These are phyloP conservation scores for Aphanoascus verrucosus DNA, from an alignment of 2,329 filamentous ascomycete species.

Conservation along the genomic window DNA sequence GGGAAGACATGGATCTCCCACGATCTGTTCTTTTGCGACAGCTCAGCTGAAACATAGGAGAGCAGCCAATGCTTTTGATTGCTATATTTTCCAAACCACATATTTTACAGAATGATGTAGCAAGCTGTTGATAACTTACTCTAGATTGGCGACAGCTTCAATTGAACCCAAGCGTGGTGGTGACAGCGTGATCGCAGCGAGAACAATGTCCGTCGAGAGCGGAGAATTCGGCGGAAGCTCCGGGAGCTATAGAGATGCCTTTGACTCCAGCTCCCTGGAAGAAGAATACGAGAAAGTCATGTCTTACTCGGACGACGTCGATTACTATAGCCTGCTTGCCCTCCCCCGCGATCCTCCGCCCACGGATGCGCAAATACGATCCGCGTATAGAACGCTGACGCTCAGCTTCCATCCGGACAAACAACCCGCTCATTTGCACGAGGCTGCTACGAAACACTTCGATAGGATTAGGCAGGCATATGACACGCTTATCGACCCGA, in stretches of 20 bases:
- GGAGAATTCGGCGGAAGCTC: neutral
- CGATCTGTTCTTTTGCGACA: too few species aligned
- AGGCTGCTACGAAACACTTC: constrained; percentile 32
- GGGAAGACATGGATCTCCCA: too few species aligned
- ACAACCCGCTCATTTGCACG: constrained; percentile 31
- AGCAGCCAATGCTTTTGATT: too few species aligned
- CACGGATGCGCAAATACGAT: constrained; percentile 33
- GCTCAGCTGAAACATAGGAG: too few species aligned
- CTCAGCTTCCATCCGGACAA: constrained; percentile 39
- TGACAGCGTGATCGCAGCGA: neutral
- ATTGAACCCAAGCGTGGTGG: neutral
- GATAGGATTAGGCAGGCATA: constrained; percentile 33
- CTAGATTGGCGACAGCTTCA: neutral
- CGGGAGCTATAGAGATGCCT: neutral
- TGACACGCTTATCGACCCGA: constrained; percentile 32
- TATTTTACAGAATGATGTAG: neutral
- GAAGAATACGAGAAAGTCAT: constrained; percentile 13
- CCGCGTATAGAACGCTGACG: constrained; percentile 35
- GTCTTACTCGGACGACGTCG: constrained; percentile 17
- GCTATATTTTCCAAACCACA: too few species aligned
- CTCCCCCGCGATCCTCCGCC: constrained; percentile 32
- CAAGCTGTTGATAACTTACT: neutral
- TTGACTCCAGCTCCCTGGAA: constrained; percentile 1
- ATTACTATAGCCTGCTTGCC: constrained; percentile 36
- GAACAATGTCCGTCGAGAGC: neutral